phyloP scores from a whole-genome alignment of 2,329 filamentous ascomycete genomes.

The Zasmidium angulare region DNA sequence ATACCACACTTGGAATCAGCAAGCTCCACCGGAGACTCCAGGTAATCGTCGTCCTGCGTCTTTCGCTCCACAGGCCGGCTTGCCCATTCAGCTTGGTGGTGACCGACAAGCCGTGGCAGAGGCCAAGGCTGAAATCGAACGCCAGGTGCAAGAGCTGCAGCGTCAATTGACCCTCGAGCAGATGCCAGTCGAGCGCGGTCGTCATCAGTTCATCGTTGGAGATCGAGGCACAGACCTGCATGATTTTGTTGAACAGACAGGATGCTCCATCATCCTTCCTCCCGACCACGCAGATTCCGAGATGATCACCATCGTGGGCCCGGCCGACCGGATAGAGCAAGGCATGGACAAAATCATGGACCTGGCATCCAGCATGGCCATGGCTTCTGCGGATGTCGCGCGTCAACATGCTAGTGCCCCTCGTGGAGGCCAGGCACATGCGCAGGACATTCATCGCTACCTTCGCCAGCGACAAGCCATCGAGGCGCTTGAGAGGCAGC shows the following conservation, averaged over 20 bases:
- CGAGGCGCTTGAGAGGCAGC: conserved; percentile 73
- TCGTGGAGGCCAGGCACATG: conserved; percentile 72
- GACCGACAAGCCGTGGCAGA: conserved; percentile 80
- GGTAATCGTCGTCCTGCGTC: conserved; percentile 63
- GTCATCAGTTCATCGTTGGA: conserved; percentile 93
- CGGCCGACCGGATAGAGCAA: conserved; percentile 63
- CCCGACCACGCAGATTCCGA: conserved; percentile 76
- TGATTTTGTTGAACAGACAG: conserved; percentile 86
- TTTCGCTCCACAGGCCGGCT: conserved; percentile 70
- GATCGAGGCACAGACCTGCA: conserved; percentile 76
- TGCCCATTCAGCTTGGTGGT: conserved; percentile 81
- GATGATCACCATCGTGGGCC: conserved; percentile 80
- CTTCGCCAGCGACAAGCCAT: conserved; percentile 79
- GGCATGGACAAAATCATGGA: conserved; percentile 85
- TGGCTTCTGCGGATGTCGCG: conserved; percentile 77
- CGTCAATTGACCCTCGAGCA: conserved; percentile 75
- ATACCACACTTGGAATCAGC: conserved; percentile 70
- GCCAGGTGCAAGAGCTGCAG: conserved; percentile 71
- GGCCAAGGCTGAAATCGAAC: conserved; percentile 77
- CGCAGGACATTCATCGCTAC: conserved; percentile 83
- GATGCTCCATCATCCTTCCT: conserved; percentile 82
- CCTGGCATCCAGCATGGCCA: conserved; percentile 82
- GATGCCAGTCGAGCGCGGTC: conserved; percentile 76
- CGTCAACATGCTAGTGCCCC: conserved; percentile 74
- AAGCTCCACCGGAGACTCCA: conserved; percentile 65